Evolutionary conservation across 140 eudicot species (phyloP).

Genomic region (Anethum foeniculum): DNA sequence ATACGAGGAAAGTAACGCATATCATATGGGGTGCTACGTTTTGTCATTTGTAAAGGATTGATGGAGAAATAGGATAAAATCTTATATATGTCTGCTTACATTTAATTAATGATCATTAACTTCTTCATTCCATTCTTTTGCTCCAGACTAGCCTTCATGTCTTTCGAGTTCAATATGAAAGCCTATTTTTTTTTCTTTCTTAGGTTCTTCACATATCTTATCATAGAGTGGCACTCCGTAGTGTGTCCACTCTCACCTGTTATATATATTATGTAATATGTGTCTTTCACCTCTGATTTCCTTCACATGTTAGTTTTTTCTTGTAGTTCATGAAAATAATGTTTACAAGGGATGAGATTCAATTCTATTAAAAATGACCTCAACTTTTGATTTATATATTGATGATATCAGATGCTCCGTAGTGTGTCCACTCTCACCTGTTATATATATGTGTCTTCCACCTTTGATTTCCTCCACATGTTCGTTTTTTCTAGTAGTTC

Average conservation of each 20-base stretch:
- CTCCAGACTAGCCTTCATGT: not conserved
- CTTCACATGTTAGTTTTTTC: not conserved
- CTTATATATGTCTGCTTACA: not conserved
- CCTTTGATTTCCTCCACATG: not conserved
- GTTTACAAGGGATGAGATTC: not conserved
- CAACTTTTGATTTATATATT: not conserved
- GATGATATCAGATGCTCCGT: not conserved
- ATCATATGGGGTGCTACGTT: not conserved
- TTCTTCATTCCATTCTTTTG: not conserved
- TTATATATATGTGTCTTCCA: not conserved
- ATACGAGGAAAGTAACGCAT: not conserved
- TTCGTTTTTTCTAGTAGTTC: not conserved
- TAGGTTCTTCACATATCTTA: not conserved
- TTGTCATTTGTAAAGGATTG: not conserved
- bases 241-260: not conserved
- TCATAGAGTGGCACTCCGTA: not conserved
- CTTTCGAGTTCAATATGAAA: not conserved
- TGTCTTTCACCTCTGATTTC: not conserved
- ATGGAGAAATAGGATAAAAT: not conserved
- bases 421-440: not conserved
- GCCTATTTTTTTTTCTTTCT: not conserved
- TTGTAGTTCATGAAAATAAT: not conserved
- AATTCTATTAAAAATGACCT: not conserved
- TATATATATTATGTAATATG: too few relatives aligned
- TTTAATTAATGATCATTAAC: not conserved